Base-by-base conservation (phyloP, 176 grass and related monocot genomes). In the Oryza nivara region DNA sequence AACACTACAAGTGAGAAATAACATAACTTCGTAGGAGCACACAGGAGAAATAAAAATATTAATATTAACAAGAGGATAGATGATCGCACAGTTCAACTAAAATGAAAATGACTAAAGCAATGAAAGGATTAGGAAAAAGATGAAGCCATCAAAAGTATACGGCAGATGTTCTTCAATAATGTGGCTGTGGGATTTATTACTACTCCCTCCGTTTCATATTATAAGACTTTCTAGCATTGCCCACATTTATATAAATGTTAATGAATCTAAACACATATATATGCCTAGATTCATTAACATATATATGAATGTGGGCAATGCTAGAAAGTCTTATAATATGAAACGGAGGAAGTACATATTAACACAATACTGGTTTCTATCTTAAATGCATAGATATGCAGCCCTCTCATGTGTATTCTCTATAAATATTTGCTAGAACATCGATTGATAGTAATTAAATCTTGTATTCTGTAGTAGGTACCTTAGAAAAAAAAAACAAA, bases 1-100 rank as follows among this genome's bases (percentile, higher is more conserved):
- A 83, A 73, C 13, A 66, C 12, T 35, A 41, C 22, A 36, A 17
- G 68, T 89, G 72, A 82, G 78, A 19, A 25, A 82, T 77, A 45
- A 44, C 11, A 83, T 32, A 84, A 35, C 8, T 23, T 28, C 47
- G 13, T 16, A 7, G 22, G 23, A 47, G 67, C 17, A 81, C 48
- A 46, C 41, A 73, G 7, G 8, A 75, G 9, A 72, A 19, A 15
- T 86, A 20, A 9, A 5, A 38, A 26, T 74, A 16, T 32, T 74
- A 30, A 23, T 22, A 45, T 78, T 22, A 38, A 28, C 48, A 73
- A 66, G 56, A 77, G 16, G 19, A 49, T 23, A 74, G 85, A 88
- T 66, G 30, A 43, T 68, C 51, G 54, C 7, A 63, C 68, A 26
- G 22, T 65, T 76, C 51, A 49, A 13, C 10, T 22, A 61, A 26